Conservation (phyloP, 805 yeast genomes). For the Grigorovia humatica region DNA sequence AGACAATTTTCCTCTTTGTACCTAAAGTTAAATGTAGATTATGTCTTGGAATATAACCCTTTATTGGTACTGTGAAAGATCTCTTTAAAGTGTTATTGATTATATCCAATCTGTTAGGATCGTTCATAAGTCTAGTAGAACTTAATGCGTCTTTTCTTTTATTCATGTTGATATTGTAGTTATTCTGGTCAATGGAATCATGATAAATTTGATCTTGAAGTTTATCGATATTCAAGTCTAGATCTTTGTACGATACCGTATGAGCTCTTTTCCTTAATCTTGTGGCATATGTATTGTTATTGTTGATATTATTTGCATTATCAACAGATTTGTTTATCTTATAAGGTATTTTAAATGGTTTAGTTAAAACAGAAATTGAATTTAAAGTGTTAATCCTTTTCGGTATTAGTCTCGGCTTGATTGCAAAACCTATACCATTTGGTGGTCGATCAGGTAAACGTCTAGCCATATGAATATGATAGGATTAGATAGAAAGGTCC, state of each 20-base stretch:
- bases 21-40: slow-evolving; percentile 78
- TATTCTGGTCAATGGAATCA: not conserved
- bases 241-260: slow-evolving; percentile 33
- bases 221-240: slow-evolving; percentile 25
- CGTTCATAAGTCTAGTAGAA: slow-evolving; percentile 40
- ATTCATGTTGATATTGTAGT: not conserved
- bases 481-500: too few relatives aligned
- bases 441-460: slow-evolving; percentile 35
- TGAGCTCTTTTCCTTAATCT: slow-evolving; percentile 21
- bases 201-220: not conserved
- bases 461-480: slow-evolving; percentile 25
- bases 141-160: slow-evolving; percentile 47
- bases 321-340: slow-evolving; percentile 10
- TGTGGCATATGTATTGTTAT: slow-evolving; percentile 5
- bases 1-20: slow-evolving; percentile 52
- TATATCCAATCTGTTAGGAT: slow-evolving; percentile 25
- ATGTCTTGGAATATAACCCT: slow-evolving; percentile 27
- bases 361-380: slow-evolving; percentile 42
- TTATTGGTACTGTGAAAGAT: slow-evolving; percentile 55
- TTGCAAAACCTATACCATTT: slow-evolving; percentile 55
- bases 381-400: slow-evolving; percentile 46
- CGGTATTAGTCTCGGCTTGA: slow-evolving; percentile 48
- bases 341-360: slow-evolving; percentile 64
- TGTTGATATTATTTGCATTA: not conserved
- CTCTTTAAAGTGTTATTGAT: slow-evolving; percentile 35